Percentiles rank a stretch among this genome's conserved stretches.
These are phyloP conservation scores for Dothistroma septosporum DNA, from an alignment of 2,329 filamentous ascomycete species.

Conservation along the genomic window DNA sequence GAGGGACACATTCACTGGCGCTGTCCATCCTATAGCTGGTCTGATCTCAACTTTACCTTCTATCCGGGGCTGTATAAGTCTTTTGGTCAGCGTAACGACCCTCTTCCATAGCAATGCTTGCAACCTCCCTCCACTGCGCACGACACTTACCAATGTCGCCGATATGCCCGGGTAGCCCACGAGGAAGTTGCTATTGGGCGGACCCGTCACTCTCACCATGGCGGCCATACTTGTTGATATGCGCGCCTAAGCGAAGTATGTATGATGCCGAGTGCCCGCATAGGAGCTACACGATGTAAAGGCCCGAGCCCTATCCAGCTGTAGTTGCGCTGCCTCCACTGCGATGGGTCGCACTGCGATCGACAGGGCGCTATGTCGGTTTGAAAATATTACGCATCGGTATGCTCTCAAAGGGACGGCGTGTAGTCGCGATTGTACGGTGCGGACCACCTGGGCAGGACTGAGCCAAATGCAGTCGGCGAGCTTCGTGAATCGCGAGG, in stretches of 20 bases:
- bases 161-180: constrained; percentile 98
- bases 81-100: constrained; percentile 10
- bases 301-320: not conserved
- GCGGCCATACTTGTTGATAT: constrained; percentile 49
- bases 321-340: not conserved
- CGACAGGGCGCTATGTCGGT: not conserved
- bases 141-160: constrained; percentile 76
- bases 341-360: not conserved
- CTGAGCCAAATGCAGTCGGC: not conserved
- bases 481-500: not conserved
- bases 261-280: constrained; percentile 16
- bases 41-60: constrained; percentile 97
- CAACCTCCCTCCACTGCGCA: not conserved
- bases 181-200: constrained; percentile 93
- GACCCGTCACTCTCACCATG: constrained; percentile 93
- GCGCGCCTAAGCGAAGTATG: constrained; percentile 6
- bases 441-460: not conserved
- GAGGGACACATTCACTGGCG: constrained; percentile 84
- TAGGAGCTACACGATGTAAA: constrained; percentile 12
- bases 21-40: constrained; percentile 76
- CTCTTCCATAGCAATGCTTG: not conserved
- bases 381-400: not conserved
- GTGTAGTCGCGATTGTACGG: not conserved
- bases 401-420: too few species aligned
- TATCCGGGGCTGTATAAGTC: constrained; percentile 69